Conservation (phyloP, 2,329 filamentous ascomycete genomes). For the Ophiostoma piceae region DNA sequence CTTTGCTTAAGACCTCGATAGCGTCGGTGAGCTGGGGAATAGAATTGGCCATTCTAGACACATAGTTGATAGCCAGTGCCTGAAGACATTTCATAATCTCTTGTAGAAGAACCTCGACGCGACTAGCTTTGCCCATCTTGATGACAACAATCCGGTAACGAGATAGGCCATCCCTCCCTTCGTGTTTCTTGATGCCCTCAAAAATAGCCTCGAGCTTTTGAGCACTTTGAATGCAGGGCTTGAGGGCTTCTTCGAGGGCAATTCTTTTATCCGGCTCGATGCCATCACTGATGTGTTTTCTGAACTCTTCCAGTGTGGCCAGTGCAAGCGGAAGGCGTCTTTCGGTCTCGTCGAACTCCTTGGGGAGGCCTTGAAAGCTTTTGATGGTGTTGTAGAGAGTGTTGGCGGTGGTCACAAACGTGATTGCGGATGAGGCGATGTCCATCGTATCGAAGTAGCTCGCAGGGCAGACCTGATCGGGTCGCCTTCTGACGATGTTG, state of each 20-base stretch:
- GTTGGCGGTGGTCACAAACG: background rate
- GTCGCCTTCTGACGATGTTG: no score
- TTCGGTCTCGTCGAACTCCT: background rate
- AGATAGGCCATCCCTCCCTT: background rate
- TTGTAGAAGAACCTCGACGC: background rate
- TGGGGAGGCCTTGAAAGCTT: background rate
- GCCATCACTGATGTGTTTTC: background rate
- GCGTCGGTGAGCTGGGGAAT: background rate
- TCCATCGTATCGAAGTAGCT: background rate
- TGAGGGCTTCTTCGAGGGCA: background rate
- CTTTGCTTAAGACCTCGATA: background rate
- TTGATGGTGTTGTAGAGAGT: background rate
- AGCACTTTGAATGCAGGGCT: background rate
- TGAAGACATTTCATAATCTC: background rate
- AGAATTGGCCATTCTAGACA: background rate
- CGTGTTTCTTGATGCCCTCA: background rate
- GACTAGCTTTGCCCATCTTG: conserved; percentile 2
- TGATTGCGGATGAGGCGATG: background rate
- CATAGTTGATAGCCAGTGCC: background rate
- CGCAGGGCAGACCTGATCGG: no score
- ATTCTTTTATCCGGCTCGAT: background rate
- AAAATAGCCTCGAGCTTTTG: background rate
- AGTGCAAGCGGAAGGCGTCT: background rate
- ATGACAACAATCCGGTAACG: background rate
- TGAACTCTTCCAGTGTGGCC: background rate